Evolutionary conservation across 1,284 basidiomycete species (phyloP), one percentile per base, ranked within the genome.

Genomic region (Rhizoctonia solani): DNA sequence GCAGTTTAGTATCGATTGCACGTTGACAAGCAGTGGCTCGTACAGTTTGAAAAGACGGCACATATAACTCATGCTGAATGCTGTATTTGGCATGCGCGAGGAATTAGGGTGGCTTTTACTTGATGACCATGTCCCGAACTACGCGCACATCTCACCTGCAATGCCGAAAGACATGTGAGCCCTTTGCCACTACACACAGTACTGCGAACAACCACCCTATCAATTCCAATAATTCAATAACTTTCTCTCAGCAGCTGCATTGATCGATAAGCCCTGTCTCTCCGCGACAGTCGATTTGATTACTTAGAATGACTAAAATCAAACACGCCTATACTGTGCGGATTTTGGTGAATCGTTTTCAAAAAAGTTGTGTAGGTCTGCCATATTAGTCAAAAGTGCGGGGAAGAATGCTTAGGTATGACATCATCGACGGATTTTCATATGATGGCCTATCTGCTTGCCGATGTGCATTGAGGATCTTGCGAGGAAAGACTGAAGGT

Each of bases 401-500:
- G 50, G 50, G 50, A 46, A 19, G 44, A 21, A 11, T 11, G 44
- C 9, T 46, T 29, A 23, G 4, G 16, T 4, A 32, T 23, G 50
- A 53, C 50, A 23, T 53, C 50, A 53, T 53, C 5, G 47, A 25
- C 8, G 27, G 14, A 19, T 25, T 25, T 32, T 30, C 37, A 25
- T 30, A 13, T 23, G 37, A 6, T 23, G 54, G 27, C 42, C 49
- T 53, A 65, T 65, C 61, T n/a, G 42, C 3, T 34, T 42, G 58
- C 47, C 47, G 46, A 52, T 16, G 37, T 39, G 9, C 37, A 39
- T 8, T 16, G 37, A 39, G 37, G 16, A 39, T 39, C 37, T 39
- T 39, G 16, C 8, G 16, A 39, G 37, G 37, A 8, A 39, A 39
- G 16, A 16, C 8, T 39, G 37, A 8, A 16, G 16, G 37, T 8